Evolutionary conservation across 2,329 filamentous ascomycete species (phyloP).

Genomic region (Pyrenophora tritici-repentis): DNA sequence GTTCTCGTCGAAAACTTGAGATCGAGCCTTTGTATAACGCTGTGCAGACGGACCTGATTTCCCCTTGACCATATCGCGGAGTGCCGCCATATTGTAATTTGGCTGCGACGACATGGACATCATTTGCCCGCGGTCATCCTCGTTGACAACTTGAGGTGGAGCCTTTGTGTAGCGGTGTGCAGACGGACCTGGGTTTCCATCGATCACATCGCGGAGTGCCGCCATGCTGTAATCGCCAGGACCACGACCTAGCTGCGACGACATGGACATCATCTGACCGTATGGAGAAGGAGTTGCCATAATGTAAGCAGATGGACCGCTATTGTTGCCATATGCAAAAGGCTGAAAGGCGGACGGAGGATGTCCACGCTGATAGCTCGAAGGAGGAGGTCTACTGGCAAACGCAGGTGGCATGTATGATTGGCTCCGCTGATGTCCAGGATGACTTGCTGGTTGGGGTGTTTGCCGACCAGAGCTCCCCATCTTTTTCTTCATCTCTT

Average conservation of each 20-base stretch:
- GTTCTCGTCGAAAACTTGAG: not conserved
- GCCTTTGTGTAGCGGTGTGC: too few relatives aligned
- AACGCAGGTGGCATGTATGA: not conserved
- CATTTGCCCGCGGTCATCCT: not conserved
- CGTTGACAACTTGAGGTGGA: not conserved
- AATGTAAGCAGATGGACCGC: not conserved
- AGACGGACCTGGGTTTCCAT: not conserved
- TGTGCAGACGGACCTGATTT: not conserved
- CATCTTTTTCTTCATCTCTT: not conserved
- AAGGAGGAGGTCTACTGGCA: not conserved
- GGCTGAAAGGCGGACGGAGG: not conserved
- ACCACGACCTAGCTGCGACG: not conserved
- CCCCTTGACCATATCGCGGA: not conserved
- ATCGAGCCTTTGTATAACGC: not conserved
- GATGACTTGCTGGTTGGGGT: not conserved
- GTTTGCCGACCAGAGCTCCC: not conserved
- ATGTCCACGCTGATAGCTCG: slow-evolving; percentile 2
- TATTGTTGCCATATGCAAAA: not conserved
- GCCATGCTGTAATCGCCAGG: not conserved
- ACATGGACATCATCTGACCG: not conserved
- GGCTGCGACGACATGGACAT: too few relatives aligned
- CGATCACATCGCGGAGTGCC: not conserved
- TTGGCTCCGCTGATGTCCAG: not conserved
- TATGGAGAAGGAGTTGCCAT: not conserved
- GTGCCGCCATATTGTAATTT: not conserved